Conservation (phyloP, 1,139 yeast genomes). For the Geotrichum klebahnii region DNA sequence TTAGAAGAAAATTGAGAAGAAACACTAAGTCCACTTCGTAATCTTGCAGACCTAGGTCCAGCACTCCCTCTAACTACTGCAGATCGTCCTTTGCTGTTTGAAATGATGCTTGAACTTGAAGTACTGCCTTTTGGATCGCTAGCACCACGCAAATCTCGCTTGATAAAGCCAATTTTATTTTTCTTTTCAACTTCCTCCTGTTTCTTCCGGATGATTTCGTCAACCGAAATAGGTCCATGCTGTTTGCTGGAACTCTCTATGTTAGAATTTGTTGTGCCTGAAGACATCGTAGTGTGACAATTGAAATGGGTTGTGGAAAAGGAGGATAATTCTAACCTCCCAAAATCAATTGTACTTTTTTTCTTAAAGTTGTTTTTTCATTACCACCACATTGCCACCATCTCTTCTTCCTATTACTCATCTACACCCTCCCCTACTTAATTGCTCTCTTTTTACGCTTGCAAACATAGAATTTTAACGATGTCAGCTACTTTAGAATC, state of each 20-base stretch:
- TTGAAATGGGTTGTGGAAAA: not conserved
- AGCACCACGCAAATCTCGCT: slow-evolving; percentile 33
- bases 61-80: not conserved
- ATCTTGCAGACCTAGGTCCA: slow-evolving; percentile 1
- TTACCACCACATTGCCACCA: slow-evolving; percentile 19
- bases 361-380: slow-evolving; percentile 8
- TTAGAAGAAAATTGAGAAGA: slow-evolving; percentile 5
- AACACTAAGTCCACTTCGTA: slow-evolving; percentile 15
- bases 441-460: not conserved
- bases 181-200: slow-evolving; percentile 28
- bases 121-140: slow-evolving; percentile 26
- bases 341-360: not conserved
- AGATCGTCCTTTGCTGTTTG: not conserved
- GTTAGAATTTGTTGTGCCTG: slow-evolving; percentile 1
- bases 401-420: not conserved
- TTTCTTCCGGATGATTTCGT: slow-evolving; percentile 43
- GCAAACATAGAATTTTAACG: not conserved
- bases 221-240: slow-evolving; percentile 40
- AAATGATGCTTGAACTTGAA: not conserved
- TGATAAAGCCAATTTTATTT: slow-evolving; percentile 25
- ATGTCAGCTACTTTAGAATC: slow-evolving; percentile 15
- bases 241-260: not conserved
- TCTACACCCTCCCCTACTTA: slow-evolving; percentile 6
- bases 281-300: not conserved
- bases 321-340: not conserved